Evolutionary conservation across 306 rosid species (phyloP).

Genomic region (Myrica gale): DNA sequence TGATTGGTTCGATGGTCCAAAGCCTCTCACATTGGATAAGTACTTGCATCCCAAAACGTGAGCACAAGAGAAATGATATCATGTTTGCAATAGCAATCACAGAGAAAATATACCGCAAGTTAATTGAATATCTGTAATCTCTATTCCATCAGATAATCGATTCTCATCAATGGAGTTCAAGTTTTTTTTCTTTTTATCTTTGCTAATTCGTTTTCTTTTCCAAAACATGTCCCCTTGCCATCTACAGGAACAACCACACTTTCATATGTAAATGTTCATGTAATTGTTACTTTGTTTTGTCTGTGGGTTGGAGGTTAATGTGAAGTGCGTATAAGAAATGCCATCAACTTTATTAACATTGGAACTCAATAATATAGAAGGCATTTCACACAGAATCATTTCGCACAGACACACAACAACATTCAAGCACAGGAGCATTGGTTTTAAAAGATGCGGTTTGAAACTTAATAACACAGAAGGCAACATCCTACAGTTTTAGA

Average conservation of each 20-base stretch:
- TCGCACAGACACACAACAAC: no score
- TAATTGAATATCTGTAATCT: neutral
- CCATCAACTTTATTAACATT: no score
- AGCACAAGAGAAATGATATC: conserved; percentile 26
- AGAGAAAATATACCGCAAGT: neutral
- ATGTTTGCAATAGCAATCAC: conserved; percentile 8
- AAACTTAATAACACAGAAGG: no score
- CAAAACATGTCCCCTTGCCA: conserved; percentile 8
- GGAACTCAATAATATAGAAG: no score
- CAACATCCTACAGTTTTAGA: no score
- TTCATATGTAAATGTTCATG: conserved; percentile 29
- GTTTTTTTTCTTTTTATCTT: neutral
- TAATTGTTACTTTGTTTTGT: no score
- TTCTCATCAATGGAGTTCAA: neutral
- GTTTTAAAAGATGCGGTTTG: no score
- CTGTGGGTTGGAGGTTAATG: neutral
- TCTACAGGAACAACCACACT: conserved; percentile 38
- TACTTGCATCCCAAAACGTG: conserved; percentile 56
- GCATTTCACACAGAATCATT: no score
- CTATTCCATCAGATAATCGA: conserved; percentile 4
- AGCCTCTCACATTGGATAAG: conserved; percentile 66
- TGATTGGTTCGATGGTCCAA: conserved; percentile 86
- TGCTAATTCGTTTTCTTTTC: conserved; percentile 14
- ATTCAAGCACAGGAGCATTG: no score
- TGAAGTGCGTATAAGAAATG: no score